These are phyloP conservation scores for Balansia obtecta DNA, from an alignment of 2,329 filamentous ascomycete genomes.

Conservation along the genomic window DNA sequence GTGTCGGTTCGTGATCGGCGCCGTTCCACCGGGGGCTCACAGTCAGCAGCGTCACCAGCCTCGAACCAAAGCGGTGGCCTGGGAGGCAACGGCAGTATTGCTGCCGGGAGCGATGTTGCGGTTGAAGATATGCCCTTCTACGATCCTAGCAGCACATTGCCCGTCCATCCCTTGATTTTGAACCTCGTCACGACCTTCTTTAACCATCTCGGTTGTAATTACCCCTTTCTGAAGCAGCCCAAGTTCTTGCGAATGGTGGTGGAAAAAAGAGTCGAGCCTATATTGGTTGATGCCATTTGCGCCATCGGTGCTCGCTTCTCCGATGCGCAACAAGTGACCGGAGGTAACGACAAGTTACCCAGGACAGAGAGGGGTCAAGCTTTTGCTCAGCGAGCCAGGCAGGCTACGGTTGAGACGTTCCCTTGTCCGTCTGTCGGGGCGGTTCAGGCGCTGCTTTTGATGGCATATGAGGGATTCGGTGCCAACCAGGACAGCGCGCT, in stretches of 20 bases:
- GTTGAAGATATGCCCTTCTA: slow-evolving; percentile 57
- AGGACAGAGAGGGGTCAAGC: slow-evolving; percentile 60
- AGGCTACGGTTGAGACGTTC: slow-evolving; percentile 72
- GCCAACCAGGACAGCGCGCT: slow-evolving; percentile 78
- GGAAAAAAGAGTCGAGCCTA: slow-evolving; percentile 71
- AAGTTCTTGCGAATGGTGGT: slow-evolving; percentile 64
- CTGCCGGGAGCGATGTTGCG: slow-evolving; percentile 29
- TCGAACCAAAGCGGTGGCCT: slow-evolving; percentile 24
- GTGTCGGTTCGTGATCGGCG: slow-evolving; percentile 58
- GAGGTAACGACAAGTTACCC: slow-evolving; percentile 33
- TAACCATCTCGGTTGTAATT: slow-evolving; percentile 69
- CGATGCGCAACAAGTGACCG: slow-evolving; percentile 36
- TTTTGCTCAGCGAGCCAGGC: slow-evolving; percentile 72
- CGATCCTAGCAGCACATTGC: slow-evolving; percentile 55
- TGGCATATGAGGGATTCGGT: slow-evolving; percentile 84
- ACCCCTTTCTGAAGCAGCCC: slow-evolving; percentile 64
- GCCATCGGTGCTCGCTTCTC: slow-evolving; percentile 74
- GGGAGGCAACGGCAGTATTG: slow-evolving; percentile 27
- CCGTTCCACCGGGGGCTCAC: slow-evolving; percentile 44
- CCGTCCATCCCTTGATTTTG: slow-evolving; percentile 63
- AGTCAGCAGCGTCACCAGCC: slow-evolving; percentile 39
- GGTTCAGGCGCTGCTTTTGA: slow-evolving; percentile 69
- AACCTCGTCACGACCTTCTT: slow-evolving; percentile 75
- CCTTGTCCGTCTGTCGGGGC: slow-evolving; percentile 72
- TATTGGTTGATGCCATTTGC: slow-evolving; percentile 78